Percentiles rank a stretch among this genome's conserved stretches.
These are phyloP conservation scores for Puccinia sorghi DNA, from an alignment of 1,284 basidiomycete species.

Conservation along the genomic window DNA sequence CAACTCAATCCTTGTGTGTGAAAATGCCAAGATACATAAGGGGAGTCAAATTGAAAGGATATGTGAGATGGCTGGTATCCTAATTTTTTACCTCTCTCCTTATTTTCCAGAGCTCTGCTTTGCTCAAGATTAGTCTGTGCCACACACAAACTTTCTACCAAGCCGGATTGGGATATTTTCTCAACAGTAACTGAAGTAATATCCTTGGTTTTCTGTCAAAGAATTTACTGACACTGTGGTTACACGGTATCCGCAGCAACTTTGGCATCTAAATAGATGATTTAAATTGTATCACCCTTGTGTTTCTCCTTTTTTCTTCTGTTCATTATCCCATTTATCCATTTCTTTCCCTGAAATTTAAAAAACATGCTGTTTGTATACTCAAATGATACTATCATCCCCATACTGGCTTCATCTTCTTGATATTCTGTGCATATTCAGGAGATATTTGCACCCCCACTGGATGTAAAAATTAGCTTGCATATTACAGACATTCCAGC, in stretches of 20 bases:
- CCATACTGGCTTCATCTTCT: too few relatives aligned
- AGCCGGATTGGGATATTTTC: neutral
- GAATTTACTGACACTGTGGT: neutral
- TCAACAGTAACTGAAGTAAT: neutral
- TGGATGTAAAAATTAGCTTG: too few relatives aligned
- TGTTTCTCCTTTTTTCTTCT: too few relatives aligned
- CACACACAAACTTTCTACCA: neutral
- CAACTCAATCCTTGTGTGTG: conserved; percentile 12
- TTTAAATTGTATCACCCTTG: too few relatives aligned
- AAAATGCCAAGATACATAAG: conserved; percentile 7
- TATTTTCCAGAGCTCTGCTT: conserved; percentile 31
- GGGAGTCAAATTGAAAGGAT: neutral
- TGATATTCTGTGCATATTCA: too few relatives aligned
- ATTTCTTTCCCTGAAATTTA: too few relatives aligned
- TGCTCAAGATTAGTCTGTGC: neutral
- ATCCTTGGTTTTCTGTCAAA: neutral
- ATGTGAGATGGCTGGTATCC: neutral
- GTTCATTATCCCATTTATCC: too few relatives aligned
- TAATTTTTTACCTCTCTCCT: conserved; percentile 14
- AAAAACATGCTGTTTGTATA: too few relatives aligned
- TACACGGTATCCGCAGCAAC: neutral
- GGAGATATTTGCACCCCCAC: too few relatives aligned
- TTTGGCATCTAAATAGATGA: too few relatives aligned
- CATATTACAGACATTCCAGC: too few relatives aligned
- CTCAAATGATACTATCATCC: too few relatives aligned